Evolutionary conservation across 352 stramenopile genomes (phyloP).

Genomic region (Pythium folliculosum): DNA sequence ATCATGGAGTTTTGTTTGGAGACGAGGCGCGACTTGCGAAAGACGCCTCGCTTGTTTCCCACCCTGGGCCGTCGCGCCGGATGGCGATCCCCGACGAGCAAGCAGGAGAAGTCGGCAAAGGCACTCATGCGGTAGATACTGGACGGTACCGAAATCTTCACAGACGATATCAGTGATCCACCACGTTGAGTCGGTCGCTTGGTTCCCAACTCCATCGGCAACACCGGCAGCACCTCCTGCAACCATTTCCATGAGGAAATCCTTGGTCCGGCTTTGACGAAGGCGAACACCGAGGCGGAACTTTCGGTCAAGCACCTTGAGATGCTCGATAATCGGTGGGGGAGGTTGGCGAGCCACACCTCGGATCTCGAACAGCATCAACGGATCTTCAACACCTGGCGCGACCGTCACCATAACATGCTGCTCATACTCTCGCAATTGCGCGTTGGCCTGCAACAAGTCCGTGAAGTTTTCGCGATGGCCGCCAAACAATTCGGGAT

Average conservation of each 20-base stretch:
- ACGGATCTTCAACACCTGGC: constrained; percentile 49
- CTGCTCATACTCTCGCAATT: constrained; percentile 73
- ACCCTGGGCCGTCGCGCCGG: constrained; percentile 12
- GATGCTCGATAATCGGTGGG: constrained; percentile 70
- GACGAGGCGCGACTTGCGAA: constrained; percentile 47
- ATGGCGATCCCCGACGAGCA: constrained; percentile 32
- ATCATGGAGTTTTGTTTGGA: constrained; percentile 60
- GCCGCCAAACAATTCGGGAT: constrained; percentile 63
- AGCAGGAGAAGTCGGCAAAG: constrained; percentile 80
- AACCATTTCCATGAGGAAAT: constrained; percentile 90
- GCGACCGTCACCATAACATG: constrained; percentile 53
- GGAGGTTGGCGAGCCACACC: constrained; percentile 72
- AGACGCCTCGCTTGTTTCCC: constrained; percentile 27
- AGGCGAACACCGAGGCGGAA: constrained; percentile 80
- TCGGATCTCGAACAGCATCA: constrained; percentile 76
- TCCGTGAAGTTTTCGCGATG: constrained; percentile 56
- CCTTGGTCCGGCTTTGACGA: constrained; percentile 70
- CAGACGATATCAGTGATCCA: constrained; percentile 90
- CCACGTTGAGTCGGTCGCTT: constrained; percentile 37
- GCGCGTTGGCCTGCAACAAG: constrained; percentile 55
- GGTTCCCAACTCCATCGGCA: constrained; percentile 10
- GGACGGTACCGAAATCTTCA: constrained; percentile 78
- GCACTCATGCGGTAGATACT: constrained; percentile 78
- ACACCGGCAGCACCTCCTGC: constrained; percentile 27
- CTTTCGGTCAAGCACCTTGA: constrained; percentile 66